These are phyloP conservation scores for barrel medic (Medicago truncatula) DNA, from an alignment of 306 rosid species.

Conservation along the genomic window DNA sequence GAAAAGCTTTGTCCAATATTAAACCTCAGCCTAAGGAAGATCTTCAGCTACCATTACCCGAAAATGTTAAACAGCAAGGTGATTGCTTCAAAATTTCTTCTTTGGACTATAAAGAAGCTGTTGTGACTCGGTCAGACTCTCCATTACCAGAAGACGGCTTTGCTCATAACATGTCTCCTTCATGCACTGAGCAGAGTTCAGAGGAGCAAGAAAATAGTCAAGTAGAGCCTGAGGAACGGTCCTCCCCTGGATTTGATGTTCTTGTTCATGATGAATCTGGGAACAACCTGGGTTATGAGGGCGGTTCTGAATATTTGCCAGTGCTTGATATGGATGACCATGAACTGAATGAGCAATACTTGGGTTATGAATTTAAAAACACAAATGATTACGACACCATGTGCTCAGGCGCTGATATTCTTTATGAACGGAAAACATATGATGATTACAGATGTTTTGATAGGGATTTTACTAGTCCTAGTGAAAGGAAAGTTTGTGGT, in stretches of 20 bases:
- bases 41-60: conserved; percentile 37
- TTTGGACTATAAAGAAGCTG: conserved; percentile 55
- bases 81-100: conserved; percentile 40
- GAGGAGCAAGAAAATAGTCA: conserved; percentile 59
- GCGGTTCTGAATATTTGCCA: conserved; percentile 54
- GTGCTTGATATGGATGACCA: conserved; percentile 50
- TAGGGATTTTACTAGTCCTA: conserved; percentile 41
- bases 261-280: conserved; percentile 69
- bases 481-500: conserved; percentile 45
- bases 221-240: conserved; percentile 65
- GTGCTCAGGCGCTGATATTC: conserved; percentile 54
- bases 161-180: conserved; percentile 47
- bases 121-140: conserved; percentile 49
- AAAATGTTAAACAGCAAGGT: conserved; percentile 47
- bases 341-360: conserved; percentile 50
- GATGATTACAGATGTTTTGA: conserved; percentile 48
- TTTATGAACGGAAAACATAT: conserved; percentile 50
- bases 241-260: conserved; percentile 91
- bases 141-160: conserved; percentile 45
- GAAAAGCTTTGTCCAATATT: conserved; percentile 42
- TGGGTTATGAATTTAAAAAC: conserved; percentile 56
- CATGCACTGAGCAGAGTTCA: conserved; percentile 54
- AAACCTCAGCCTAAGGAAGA: conserved; percentile 48
- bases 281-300: conserved; percentile 53
- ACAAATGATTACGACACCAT: conserved; percentile 52